These are phyloP conservation scores for Dioscorea cayenensis DNA, from an alignment of 116 monocot species.

Conservation along the genomic window DNA sequence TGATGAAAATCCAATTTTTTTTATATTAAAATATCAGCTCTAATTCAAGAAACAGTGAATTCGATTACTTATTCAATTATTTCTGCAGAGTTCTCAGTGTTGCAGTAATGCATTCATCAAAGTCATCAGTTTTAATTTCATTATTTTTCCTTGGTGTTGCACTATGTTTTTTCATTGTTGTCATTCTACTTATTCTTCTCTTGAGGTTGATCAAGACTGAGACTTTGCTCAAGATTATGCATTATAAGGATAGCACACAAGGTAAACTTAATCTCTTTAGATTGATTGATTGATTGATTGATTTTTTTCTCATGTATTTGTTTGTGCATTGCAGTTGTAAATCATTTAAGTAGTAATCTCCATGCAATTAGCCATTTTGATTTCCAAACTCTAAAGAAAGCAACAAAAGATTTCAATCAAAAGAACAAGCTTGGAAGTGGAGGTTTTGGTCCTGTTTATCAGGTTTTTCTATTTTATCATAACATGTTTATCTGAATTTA, in stretches of 20 bases:
- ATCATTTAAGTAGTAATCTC: constrained; percentile 25
- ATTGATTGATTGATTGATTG: not conserved
- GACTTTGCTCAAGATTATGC: constrained; percentile 10
- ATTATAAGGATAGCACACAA: not conserved
- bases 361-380: constrained; percentile 29
- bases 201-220: constrained; percentile 25
- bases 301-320: not conserved
- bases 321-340: not conserved
- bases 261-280: not conserved
- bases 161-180: not conserved
- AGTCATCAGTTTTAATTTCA: not conserved
- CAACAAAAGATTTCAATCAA: constrained; percentile 32
- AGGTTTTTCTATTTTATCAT: constrained; percentile 4
- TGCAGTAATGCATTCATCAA: not conserved
- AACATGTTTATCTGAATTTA: not conserved
- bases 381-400: constrained; percentile 40
- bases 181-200: constrained; percentile 19
- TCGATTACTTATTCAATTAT: not conserved
- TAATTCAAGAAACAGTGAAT: too few species aligned
- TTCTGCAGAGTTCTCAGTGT: not conserved
- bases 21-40: too few species aligned
- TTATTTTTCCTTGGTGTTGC: not conserved
- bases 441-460: constrained; percentile 45
- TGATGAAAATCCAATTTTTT: too few species aligned
- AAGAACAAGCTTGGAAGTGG: constrained; percentile 48